These are phyloP conservation scores for Fusarium longipes DNA, from an alignment of 2,329 filamentous ascomycete genomes.

Conservation along the genomic window DNA sequence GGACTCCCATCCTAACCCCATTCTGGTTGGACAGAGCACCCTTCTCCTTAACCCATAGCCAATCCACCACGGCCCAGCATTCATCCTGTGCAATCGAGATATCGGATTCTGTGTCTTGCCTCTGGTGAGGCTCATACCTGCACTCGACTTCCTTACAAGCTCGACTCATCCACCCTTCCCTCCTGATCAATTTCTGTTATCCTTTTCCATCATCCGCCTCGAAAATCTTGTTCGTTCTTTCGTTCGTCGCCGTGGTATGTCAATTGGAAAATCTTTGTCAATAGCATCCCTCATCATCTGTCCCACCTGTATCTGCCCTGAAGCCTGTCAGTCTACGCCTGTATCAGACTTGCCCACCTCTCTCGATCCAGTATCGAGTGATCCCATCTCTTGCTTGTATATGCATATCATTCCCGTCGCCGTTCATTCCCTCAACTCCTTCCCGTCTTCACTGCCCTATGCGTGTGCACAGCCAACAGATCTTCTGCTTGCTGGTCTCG, in stretches of 20 bases:
- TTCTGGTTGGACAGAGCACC: conserved; percentile 36
- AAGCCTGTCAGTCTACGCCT: conserved; percentile 17
- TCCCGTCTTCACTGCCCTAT: neutral
- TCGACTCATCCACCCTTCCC: conserved; percentile 20
- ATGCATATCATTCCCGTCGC: conserved; percentile 27
- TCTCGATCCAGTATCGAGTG: conserved; percentile 6
- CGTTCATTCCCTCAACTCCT: conserved; percentile 8
- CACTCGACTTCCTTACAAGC: conserved; percentile 28
- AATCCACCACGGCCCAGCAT: conserved; percentile 30
- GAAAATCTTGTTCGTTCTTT: conserved; percentile 25
- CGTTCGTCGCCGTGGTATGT: conserved; percentile 32
- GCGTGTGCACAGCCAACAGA: conserved; percentile 15
- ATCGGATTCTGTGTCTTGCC: conserved; percentile 37
- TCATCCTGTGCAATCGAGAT: conserved; percentile 43
- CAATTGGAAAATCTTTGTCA: conserved; percentile 27
- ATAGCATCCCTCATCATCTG: conserved; percentile 20
- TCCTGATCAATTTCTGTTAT: conserved; percentile 12
- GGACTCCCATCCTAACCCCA: conserved; percentile 20
- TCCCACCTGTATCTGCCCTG: conserved; percentile 22
- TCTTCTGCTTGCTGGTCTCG: conserved; percentile 7
- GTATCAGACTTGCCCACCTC: conserved; percentile 12
- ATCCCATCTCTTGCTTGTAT: conserved; percentile 35
- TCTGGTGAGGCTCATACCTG: conserved; percentile 35
- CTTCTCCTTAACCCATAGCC: conserved; percentile 13
- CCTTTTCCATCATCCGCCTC: conserved; percentile 4